A percentile compares a stretch with the other conserved stretches of the same genome.
Evolutionary conservation across 208 protist species (phyloP).

Genomic region (Wallacemonas rigidus): DNA sequence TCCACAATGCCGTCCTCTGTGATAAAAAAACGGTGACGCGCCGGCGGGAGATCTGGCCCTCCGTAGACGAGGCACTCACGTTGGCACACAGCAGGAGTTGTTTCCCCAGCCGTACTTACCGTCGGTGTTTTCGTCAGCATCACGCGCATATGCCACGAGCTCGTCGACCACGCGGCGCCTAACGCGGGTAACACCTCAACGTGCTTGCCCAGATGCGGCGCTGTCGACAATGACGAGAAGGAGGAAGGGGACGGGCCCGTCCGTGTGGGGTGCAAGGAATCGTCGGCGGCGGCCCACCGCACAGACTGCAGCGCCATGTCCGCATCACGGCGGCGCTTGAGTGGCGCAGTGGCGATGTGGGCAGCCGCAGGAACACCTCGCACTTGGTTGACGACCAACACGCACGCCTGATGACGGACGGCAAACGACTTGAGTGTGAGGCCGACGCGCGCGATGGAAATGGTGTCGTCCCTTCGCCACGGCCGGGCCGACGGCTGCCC

Average conservation of each 20-base stretch:
- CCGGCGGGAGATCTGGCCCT: constrained; percentile 42
- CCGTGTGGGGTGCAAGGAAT: too few species aligned
- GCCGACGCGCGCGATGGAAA: constrained; percentile 17
- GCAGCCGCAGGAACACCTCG: constrained; percentile 15
- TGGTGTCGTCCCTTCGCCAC: constrained; percentile 19
- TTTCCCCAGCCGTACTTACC: neutral
- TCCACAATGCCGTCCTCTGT: constrained; percentile 41
- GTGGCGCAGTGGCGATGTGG: constrained; percentile 1
- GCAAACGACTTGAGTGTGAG: constrained; percentile 43
- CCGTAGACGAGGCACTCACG: constrained; percentile 46
- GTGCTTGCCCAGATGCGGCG: too few species aligned
- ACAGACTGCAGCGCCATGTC: neutral
- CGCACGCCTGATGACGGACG: constrained; percentile 34
- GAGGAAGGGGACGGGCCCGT: too few species aligned
- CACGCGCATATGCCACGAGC: constrained; percentile 50
- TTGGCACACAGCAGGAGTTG: neutral
- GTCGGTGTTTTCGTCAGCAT: constrained; percentile 35
- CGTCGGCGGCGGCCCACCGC: too few species aligned
- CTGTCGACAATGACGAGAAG: too few species aligned
- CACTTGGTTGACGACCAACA: constrained; percentile 70
- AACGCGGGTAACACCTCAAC: constrained; percentile 45
- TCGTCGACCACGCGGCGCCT: constrained; percentile 44
- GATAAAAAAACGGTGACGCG: constrained; percentile 38
- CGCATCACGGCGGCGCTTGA: constrained; percentile 9
- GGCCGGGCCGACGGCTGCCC: neutral